Evolutionary conservation across 805 yeast species (phyloP).

Genomic region (Wickerhamomyces alni): DNA sequence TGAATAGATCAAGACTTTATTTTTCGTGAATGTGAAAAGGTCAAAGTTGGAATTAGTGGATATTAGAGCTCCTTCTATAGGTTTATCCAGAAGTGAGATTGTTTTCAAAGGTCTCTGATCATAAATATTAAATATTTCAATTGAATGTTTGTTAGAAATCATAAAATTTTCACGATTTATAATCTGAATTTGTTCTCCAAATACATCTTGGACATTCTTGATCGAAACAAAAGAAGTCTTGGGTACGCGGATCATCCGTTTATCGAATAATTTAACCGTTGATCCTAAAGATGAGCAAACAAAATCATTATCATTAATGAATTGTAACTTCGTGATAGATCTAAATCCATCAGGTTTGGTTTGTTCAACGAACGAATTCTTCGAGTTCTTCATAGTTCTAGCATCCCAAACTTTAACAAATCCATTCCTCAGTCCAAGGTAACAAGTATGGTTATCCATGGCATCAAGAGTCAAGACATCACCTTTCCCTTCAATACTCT

Average conservation of each 20-base stretch:
- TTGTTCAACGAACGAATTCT: too few relatives aligned
- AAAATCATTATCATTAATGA: conserved; percentile 1
- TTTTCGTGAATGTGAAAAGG: background rate
- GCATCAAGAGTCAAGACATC: conserved; percentile 15
- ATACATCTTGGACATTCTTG: conserved; percentile 5
- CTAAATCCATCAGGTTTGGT: conserved; percentile 2
- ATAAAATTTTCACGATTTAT: conserved; percentile 2
- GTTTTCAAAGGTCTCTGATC: conserved; percentile 7
- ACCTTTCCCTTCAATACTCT: conserved; percentile 6
- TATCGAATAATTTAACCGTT: conserved; percentile 6
- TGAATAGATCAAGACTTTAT: too few relatives aligned
- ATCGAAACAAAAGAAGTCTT: conserved; percentile 1
- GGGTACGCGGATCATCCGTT: conserved; percentile 5
- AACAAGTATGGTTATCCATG: background rate
- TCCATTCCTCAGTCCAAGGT: conserved; percentile 18
- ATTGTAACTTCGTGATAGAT: conserved; percentile 7
- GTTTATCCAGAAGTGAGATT: conserved; percentile 2
- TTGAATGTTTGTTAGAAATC: conserved; percentile 4
- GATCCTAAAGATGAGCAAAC: conserved; percentile 7
- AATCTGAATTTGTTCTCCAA: conserved; percentile 5
- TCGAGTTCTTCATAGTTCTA: background rate
- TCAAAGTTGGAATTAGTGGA: background rate
- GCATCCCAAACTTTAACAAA: conserved; percentile 2
- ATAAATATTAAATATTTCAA: conserved; percentile 7
- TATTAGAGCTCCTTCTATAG: background rate